Evolutionary conservation across 352 stramenopile genomes (phyloP).

Genomic region (Sclerospora graminicola): DNA sequence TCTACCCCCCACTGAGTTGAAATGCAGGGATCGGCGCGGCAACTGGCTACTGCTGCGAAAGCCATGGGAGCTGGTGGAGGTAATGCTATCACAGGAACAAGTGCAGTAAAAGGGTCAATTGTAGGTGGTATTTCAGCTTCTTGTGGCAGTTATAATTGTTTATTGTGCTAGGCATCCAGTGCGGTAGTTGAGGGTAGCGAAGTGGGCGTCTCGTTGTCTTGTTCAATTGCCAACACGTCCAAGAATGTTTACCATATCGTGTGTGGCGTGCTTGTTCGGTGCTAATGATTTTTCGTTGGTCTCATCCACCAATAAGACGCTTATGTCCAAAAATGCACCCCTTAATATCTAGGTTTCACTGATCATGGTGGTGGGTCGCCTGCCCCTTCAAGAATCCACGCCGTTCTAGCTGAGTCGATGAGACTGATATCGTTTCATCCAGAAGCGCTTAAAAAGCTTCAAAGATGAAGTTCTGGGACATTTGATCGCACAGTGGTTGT

Average conservation of each 20-base stretch:
- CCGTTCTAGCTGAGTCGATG: constrained; percentile 42
- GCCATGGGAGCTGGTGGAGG: constrained; percentile 25
- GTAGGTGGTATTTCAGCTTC: constrained; percentile 46
- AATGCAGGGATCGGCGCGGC: constrained; percentile 33
- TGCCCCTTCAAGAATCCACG: constrained; percentile 40
- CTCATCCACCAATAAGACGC: constrained; percentile 37
- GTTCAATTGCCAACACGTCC: constrained; percentile 43
- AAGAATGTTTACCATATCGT: constrained; percentile 59
- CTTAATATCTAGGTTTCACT: constrained; percentile 60
- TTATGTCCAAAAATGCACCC: constrained; percentile 42
- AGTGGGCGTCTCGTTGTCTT: constrained; percentile 36
- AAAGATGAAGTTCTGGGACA: constrained; percentile 75
- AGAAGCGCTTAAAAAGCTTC: constrained; percentile 60
- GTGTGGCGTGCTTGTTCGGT: constrained; percentile 55
- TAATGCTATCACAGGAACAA: constrained; percentile 24
- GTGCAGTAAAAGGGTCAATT: constrained; percentile 29
- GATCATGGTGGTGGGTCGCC: constrained; percentile 47
- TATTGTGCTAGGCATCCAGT: constrained; percentile 40
- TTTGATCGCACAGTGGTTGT: constrained; percentile 52
- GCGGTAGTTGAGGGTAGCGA: constrained; percentile 15
- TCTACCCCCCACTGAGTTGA: background rate
- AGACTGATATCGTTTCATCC: constrained; percentile 33
- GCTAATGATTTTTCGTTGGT: constrained; percentile 68
- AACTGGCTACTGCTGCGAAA: constrained; percentile 36
- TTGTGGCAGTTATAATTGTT: constrained; percentile 52